These are phyloP conservation scores for Dactylella cylindrospora DNA, from an alignment of 2,329 filamentous ascomycete species.

Conservation along the genomic window DNA sequence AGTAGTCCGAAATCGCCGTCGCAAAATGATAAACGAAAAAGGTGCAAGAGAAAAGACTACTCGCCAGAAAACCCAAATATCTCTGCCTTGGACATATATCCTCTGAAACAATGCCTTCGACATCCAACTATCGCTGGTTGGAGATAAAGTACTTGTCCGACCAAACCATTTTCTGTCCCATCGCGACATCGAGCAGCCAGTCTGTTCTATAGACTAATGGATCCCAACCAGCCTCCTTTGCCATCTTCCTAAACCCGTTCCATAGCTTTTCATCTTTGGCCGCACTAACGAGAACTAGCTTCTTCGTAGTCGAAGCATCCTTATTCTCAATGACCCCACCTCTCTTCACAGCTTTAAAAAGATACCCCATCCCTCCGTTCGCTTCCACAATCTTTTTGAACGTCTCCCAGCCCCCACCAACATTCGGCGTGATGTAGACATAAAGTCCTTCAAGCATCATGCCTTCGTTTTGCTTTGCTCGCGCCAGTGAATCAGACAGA, in stretches of 20 bases:
- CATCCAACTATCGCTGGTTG: constrained; percentile 50
- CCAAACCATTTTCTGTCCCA: constrained; percentile 78
- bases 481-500: constrained; percentile 66
- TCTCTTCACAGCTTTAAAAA: constrained; percentile 57
- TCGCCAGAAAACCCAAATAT: constrained; percentile 13
- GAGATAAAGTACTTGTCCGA: constrained; percentile 61
- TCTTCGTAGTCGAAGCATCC: constrained; percentile 43
- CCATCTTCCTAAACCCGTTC: constrained; percentile 77
- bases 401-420: constrained; percentile 78
- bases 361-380: constrained; percentile 73
- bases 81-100: constrained; percentile 47
- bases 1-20: constrained; percentile 8
- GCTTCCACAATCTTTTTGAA: constrained; percentile 83
- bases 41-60: neutral
- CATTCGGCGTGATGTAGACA: constrained; percentile 79
- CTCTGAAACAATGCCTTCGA: constrained; percentile 49
- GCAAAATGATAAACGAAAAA: neutral
- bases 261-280: constrained; percentile 72
- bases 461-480: constrained; percentile 74
- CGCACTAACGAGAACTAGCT: constrained; percentile 64
- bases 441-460: constrained; percentile 72
- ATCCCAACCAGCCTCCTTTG: constrained; percentile 72
- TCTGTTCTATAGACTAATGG: constrained; percentile 80
- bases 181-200: constrained; percentile 86
- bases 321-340: constrained; percentile 32